Percentiles rank a stretch among this genome's conserved stretches.
Evolutionary conservation across 192 early-diverging fungal species (phyloP).

Genomic region (Backusella liffmaniae): DNA sequence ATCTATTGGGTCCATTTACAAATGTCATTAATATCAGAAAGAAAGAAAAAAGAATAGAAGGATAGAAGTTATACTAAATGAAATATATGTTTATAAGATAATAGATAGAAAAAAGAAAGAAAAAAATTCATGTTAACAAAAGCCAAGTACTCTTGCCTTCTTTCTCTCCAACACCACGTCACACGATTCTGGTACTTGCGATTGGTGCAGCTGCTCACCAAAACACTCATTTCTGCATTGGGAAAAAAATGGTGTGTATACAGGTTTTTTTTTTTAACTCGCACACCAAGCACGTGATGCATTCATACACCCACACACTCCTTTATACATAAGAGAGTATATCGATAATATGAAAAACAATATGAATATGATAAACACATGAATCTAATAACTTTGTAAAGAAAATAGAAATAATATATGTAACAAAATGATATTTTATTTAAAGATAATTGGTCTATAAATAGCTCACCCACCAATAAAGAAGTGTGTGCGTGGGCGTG

Average conservation of each 20-base stretch:
- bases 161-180: background rate
- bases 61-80: background rate
- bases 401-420: background rate
- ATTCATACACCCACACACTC: background rate
- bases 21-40: background rate
- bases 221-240: slow-evolving; percentile 7
- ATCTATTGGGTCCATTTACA: background rate
- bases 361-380: background rate
- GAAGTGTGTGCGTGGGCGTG: background rate
- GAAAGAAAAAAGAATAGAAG: background rate
- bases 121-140: background rate
- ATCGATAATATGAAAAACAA: background rate
- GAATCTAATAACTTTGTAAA: background rate
- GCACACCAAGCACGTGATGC: background rate
- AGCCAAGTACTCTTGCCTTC: background rate
- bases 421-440: background rate
- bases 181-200: slow-evolving; percentile 5
- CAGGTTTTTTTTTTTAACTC: background rate
- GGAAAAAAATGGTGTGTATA: background rate
- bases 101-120: background rate
- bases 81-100: background rate
- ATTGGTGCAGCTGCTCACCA: slow-evolving; percentile 4
- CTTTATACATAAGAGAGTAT: background rate
- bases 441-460: background rate
- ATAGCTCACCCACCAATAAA: background rate